Evolutionary conservation across 73 alveolate genomes (phyloP).

Genomic region (Paraurostyla sp.): DNA sequence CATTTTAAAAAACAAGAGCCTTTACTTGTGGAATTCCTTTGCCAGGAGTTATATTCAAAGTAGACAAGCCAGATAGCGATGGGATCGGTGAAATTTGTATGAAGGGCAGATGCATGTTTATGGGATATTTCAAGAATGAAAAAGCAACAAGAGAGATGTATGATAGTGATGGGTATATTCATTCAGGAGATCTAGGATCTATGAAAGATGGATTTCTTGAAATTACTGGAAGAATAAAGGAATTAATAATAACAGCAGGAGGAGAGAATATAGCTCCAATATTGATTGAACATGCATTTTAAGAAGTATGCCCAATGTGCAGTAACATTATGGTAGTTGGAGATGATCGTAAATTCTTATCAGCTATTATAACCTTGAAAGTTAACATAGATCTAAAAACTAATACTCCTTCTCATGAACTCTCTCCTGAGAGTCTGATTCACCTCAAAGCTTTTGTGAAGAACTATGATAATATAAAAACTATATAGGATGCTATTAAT

Average conservation of each 20-base stretch:
- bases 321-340: conserved; percentile 90
- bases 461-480: conserved; percentile 59
- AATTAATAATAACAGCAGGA: conserved; percentile 95
- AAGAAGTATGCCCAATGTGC: conserved; percentile 84
- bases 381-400: conserved; percentile 70
- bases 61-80: conserved; percentile 78
- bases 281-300: conserved; percentile 85
- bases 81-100: conserved; percentile 97
- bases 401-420: conserved; percentile 77
- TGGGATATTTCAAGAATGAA: conserved; percentile 95
- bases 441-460: conserved; percentile 46
- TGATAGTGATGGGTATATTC: conserved; percentile 94
- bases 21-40: conserved; percentile 74
- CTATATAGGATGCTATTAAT: conserved; percentile 80
- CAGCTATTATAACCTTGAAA: conserved; percentile 79
- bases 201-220: conserved; percentile 85
- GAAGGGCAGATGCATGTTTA: conserved; percentile 93
- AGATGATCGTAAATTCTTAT: conserved; percentile 80
- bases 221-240: conserved; percentile 96
- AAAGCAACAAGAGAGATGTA: conserved; percentile 89
- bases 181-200: conserved; percentile 97
- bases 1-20: conserved; percentile 51
- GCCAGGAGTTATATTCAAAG: conserved; percentile 74
- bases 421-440: conserved; percentile 78
- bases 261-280: conserved; percentile 99